Percentiles rank a stretch among this genome's conserved stretches.
These are phyloP conservation scores for Fusarium mundagurra DNA, from an alignment of 2,329 filamentous ascomycete species.

Conservation along the genomic window DNA sequence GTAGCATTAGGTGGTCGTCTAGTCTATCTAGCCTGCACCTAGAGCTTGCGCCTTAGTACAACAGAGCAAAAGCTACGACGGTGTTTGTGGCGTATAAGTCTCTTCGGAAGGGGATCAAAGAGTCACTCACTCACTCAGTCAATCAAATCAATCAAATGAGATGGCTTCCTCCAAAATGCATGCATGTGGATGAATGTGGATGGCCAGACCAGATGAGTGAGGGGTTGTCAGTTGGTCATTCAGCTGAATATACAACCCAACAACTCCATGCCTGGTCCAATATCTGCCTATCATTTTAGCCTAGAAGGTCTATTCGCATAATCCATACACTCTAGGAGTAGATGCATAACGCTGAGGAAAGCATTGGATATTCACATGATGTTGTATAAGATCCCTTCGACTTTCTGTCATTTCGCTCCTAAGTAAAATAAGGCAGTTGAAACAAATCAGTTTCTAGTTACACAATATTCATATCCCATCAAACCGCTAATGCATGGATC, in stretches of 20 bases:
- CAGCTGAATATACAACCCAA: not conserved
- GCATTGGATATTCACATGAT: not conserved
- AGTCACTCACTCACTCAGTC: not conserved
- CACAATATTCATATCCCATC: not conserved
- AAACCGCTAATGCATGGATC: not conserved
- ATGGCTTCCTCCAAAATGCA: not conserved
- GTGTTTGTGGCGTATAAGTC: conserved; percentile 22
- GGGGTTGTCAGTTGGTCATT: conserved; percentile 1
- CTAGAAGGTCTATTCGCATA: not conserved
- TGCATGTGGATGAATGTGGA: not conserved
- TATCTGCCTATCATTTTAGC: not conserved
- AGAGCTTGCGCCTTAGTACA: not conserved
- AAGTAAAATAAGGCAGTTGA: not conserved
- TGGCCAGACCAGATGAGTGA: conserved; percentile 12
- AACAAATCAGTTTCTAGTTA: not conserved
- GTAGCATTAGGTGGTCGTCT: not conserved
- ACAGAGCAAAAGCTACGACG: not conserved
- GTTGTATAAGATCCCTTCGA: not conserved
- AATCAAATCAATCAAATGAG: not conserved
- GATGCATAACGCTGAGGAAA: not conserved
- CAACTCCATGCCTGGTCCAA: not conserved
- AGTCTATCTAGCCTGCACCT: not conserved
- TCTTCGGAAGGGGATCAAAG: conserved; percentile 2
- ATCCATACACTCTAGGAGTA: not conserved
- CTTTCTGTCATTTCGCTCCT: not conserved